Conservation (phyloP, 495 filamentous ascomycete species). For the Penicillium turbatum region DNA sequence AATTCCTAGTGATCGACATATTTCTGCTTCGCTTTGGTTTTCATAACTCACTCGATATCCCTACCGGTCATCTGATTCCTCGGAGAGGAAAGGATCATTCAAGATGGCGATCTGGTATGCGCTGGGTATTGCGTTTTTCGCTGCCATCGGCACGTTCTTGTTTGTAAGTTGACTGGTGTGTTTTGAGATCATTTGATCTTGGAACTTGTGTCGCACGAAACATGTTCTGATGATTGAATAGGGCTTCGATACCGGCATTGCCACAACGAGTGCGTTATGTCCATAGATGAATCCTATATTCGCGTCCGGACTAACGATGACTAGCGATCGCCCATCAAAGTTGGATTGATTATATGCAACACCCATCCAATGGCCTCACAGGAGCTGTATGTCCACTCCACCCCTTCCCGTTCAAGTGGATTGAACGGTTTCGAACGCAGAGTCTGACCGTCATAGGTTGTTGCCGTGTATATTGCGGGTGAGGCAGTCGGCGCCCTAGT, state of each 20-base stretch:
- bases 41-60: not conserved
- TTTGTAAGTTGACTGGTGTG: constrained; percentile 39
- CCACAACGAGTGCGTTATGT: constrained; percentile 52
- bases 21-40: not conserved
- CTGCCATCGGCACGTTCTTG: constrained; percentile 54
- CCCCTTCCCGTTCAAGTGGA: not conserved
- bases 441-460: constrained; percentile 32
- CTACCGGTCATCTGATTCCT: not conserved
- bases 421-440: not conserved
- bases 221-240: constrained; percentile 16
- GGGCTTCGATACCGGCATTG: constrained; percentile 57
- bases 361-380: constrained; percentile 51
- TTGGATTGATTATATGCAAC: constrained; percentile 56
- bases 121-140: constrained; percentile 49
- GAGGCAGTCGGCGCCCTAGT: constrained; percentile 51
- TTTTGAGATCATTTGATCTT: not conserved
- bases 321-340: constrained; percentile 56
- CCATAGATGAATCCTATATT: not conserved
- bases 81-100: constrained; percentile 4
- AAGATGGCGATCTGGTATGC: constrained; percentile 42
- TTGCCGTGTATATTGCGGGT: constrained; percentile 58
- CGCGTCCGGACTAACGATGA: constrained; percentile 6
- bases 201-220: not conserved
- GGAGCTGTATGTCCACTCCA: constrained; percentile 43
- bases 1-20: not conserved